Evolutionary conservation across 495 filamentous ascomycete species (phyloP), one percentile per base, ranked within the genome.

Genomic region (Daldinia childiae): DNA sequence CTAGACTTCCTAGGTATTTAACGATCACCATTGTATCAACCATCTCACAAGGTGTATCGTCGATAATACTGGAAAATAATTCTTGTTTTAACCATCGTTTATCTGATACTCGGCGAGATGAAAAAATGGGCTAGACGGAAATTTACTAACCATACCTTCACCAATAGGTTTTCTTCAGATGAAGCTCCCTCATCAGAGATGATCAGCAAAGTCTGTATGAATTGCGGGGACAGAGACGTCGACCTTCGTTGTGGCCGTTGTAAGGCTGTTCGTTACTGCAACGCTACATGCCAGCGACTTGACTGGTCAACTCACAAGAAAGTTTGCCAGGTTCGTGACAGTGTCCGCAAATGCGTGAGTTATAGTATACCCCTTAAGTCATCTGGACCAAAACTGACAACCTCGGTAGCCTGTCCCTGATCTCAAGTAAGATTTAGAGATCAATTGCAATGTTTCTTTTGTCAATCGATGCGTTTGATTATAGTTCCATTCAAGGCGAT

Each of bases 261-360:
- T 43, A 74, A 68, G 24, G 62, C 65, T 51, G 64, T 64, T 41
- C 57, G 63, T 2, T 73, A 77, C 43, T 75, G 69, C 34, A 48
- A 52, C n/a, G n/a, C n/a, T n/a, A n/a, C n/a, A n/a, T 72, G 74
- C 45, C 69, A 72, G 51, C 30, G 27, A 14, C 0, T 6, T 6
- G 68, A 72, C 36, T 72, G 65, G 68, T 11, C 3, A 9, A 7
- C 21, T 11, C 58, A 76, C 50, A 67, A 69, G 41, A 50, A 5
- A 34, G 64, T 65, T 38, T 76, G 65, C 29, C 0, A 61, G 0
- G n/a, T 5, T 15, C 62, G 51, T 39, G 15, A 26, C 4, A 51
- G 26, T 12, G 14, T 62, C 19, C 70, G 65, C 29, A 29, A 17
- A 26, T 73, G 65, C 34, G 70, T 69, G 62, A 62, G 70, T 73